phyloP scores from a whole-genome alignment of 2,329 filamentous ascomycete genomes.

The Phyllachora maydis region DNA sequence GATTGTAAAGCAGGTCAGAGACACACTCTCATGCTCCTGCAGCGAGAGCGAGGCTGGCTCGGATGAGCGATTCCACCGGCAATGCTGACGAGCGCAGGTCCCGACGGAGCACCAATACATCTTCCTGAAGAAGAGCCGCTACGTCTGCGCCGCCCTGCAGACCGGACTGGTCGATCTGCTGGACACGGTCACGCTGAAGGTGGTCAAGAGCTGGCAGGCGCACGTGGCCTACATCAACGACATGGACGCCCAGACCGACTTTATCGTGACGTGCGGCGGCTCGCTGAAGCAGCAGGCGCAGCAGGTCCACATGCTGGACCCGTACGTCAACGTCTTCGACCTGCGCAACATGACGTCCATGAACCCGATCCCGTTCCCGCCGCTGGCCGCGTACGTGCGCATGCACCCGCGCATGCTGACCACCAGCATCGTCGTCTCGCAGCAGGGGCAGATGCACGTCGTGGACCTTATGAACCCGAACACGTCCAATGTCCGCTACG shows the following conservation, averaged over 20 bases:
- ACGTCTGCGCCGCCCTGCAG: conserved; percentile 80
- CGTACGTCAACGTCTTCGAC: conserved; percentile 88
- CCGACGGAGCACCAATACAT: conserved; percentile 61
- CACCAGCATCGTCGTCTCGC: conserved; percentile 82
- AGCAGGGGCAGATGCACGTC: conserved; percentile 83
- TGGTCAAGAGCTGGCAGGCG: conserved; percentile 77
- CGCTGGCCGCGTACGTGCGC: conserved; percentile 80
- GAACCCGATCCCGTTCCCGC: conserved; percentile 78
- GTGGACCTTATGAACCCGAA: conserved; percentile 91
- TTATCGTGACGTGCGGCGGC: conserved; percentile 87
- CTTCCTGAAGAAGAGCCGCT: conserved; percentile 77
- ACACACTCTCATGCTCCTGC: too few species aligned
- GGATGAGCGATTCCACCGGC: too few species aligned
- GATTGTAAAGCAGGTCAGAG: conserved; percentile 44
- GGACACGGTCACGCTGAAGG: conserved; percentile 54
- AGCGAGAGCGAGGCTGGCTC: too few species aligned
- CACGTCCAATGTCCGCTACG: conserved; percentile 66
- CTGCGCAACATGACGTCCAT: conserved; percentile 77
- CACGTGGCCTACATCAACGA: conserved; percentile 81
- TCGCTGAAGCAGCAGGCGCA: conserved; percentile 58
- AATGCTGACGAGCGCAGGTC: too few species aligned
- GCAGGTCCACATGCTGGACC: conserved; percentile 62
- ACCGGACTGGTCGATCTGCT: conserved; percentile 71
- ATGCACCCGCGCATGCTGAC: conserved; percentile 95
- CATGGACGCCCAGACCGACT: conserved; percentile 93